Percentiles rank a stretch among this genome's conserved stretches.
Evolutionary conservation across 1,284 basidiomycete species (phyloP).

Genomic region (Sporisorium reilianum): DNA sequence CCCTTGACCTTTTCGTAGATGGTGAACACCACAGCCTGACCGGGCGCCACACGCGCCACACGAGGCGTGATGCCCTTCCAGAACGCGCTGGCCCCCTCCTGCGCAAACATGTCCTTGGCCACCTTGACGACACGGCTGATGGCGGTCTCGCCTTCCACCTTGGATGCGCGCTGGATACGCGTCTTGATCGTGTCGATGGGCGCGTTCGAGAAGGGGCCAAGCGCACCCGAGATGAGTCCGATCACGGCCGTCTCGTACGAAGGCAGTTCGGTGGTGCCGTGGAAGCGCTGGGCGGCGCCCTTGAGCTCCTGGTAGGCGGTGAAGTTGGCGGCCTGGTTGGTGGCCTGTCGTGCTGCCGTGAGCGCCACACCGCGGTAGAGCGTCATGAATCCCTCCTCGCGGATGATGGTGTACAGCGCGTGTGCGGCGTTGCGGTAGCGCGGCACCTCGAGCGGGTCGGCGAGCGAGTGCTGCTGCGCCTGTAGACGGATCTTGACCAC

Average conservation of each 20-base stretch:
- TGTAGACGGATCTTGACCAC: constrained; percentile 99
- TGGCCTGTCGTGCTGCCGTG: constrained; percentile 95
- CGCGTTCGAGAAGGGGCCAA: constrained; percentile 95
- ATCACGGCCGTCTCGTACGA: constrained; percentile 90
- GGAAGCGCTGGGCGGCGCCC: constrained; percentile 79
- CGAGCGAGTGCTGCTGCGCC: constrained; percentile 96
- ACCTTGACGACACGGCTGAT: constrained; percentile 80
- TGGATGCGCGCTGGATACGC: constrained; percentile 81
- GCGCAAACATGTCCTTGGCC: constrained; percentile 89
- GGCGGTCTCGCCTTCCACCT: constrained; percentile 82
- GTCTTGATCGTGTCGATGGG: constrained; percentile 99
- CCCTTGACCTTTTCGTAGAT: constrained; percentile 69
- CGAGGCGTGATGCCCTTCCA: constrained; percentile 89
- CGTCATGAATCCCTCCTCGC: constrained; percentile 87
- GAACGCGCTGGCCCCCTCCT: constrained; percentile 89
- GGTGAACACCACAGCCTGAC: constrained; percentile 73
- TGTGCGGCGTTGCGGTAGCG: constrained; percentile 97
- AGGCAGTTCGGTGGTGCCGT: constrained; percentile 77
- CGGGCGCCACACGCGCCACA: constrained; percentile 92
- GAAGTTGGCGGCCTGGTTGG: constrained; percentile 99
- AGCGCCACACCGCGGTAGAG: constrained; percentile 91
- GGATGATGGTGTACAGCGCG: constrained; percentile 92
- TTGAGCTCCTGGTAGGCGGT: constrained; percentile 98
- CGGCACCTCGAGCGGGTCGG: constrained; percentile 92
- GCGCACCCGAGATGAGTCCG: constrained; percentile 94